Percentiles rank a stretch among this genome's conserved stretches.
phyloP scores from a whole-genome alignment of 805 yeast genomes.

The Teunomyces pallodes region DNA sequence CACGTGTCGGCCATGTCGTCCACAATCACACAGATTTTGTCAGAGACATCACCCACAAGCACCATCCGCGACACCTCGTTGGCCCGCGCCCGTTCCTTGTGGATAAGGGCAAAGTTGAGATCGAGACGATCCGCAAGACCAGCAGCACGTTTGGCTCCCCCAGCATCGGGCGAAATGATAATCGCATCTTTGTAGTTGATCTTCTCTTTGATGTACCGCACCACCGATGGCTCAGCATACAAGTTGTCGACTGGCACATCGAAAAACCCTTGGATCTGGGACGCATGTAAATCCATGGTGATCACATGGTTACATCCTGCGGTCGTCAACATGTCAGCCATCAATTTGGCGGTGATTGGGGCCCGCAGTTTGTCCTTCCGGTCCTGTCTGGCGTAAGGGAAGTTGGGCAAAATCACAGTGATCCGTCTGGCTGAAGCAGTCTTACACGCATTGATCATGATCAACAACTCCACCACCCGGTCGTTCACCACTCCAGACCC shows the following conservation, averaged over 20 bases:
- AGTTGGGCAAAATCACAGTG: conserved; percentile 79
- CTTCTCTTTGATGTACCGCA: conserved; percentile 67
- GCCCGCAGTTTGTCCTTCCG: conserved; percentile 83
- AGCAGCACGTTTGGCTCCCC: conserved; percentile 90
- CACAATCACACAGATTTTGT: conserved; percentile 71
- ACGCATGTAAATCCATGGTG: conserved; percentile 86
- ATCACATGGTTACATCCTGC: conserved; percentile 87
- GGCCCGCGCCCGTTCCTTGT: conserved; percentile 80
- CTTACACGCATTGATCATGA: conserved; percentile 80
- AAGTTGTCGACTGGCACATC: conserved; percentile 80
- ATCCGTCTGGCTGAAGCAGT: conserved; percentile 81
- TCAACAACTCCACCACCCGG: conserved; percentile 66
- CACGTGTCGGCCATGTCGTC: conserved; percentile 93
- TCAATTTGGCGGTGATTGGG: conserved; percentile 79
- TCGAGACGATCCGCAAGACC: conserved; percentile 77
- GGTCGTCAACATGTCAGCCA: conserved; percentile 78
- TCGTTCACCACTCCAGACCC: conserved; percentile 80
- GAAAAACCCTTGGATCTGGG: conserved; percentile 85
- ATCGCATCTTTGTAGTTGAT: conserved; percentile 61
- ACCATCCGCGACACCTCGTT: conserved; percentile 85
- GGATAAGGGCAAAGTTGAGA: conserved; percentile 78
- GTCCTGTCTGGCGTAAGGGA: conserved; percentile 88
- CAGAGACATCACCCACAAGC: conserved; percentile 78
- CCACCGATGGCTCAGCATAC: conserved; percentile 81
- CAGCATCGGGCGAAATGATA: conserved; percentile 84